Percentiles rank a stretch among this genome's conserved stretches.
phyloP scores from a whole-genome alignment of 345 rosid species.

The Psidium guajava region DNA sequence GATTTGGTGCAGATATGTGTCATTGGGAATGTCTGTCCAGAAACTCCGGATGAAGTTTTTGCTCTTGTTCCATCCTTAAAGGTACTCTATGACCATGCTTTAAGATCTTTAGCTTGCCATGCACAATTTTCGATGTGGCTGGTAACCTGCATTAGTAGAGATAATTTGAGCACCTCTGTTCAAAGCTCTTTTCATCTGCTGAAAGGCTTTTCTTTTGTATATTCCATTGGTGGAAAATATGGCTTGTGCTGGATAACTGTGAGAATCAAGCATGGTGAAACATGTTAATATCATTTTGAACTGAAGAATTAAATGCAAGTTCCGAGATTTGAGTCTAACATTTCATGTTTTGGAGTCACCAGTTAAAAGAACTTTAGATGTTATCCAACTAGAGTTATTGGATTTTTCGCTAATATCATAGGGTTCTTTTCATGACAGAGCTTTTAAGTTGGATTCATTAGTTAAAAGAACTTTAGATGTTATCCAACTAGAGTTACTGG shows the following conservation, averaged over 20 bases:
- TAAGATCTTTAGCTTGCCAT: neutral
- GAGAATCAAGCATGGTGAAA: neutral
- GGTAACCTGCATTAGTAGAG: neutral
- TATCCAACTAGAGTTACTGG: neutral
- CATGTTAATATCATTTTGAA: neutral
- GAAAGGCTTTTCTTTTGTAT: neutral
- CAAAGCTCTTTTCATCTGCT: neutral
- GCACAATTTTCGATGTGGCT: neutral
- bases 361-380: no score
- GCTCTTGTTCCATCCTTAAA: conserved; percentile 71
- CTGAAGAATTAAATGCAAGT: neutral
- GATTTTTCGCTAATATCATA: no score
- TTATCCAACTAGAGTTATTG: no score
- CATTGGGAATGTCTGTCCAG: conserved; percentile 72
- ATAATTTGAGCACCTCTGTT: neutral
- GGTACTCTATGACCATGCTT: conserved; percentile 26
- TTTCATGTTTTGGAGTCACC: neutral
- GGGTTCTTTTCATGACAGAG: neutral
- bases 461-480: neutral
- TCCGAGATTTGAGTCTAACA: neutral
- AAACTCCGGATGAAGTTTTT: conserved; percentile 61
- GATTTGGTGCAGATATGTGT: conserved; percentile 48
- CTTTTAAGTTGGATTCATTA: neutral
- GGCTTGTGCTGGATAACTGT: neutral
- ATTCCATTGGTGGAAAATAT: neutral